Evolutionary conservation across 345 rosid species (phyloP).

Genomic region (Angophora floribunda): DNA sequence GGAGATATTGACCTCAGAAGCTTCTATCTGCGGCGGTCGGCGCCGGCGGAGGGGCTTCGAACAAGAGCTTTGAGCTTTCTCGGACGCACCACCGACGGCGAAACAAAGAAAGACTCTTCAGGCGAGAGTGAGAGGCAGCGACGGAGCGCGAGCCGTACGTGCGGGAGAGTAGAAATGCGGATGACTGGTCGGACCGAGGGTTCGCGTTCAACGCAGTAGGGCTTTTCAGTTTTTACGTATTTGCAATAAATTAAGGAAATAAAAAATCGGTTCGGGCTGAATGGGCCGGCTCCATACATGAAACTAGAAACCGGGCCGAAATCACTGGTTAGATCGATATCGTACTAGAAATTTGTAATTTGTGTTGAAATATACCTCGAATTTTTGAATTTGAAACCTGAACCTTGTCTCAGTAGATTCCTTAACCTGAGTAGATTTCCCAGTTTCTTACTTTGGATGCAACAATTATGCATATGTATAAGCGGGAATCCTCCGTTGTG

Average conservation of each 20-base stretch:
- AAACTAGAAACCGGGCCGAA: too few species aligned
- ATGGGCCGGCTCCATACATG: background rate
- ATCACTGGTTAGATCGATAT: too few species aligned
- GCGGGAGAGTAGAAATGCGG: background rate
- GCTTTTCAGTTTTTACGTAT: background rate
- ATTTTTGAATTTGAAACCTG: fast-evolving
- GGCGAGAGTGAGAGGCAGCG: background rate
- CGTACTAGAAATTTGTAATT: background rate
- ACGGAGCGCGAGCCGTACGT: background rate
- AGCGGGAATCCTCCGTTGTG: fast-evolving
- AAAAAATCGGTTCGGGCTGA: too few species aligned
- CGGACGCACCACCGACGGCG: too few species aligned
- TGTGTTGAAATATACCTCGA: background rate
- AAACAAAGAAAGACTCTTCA: too few species aligned
- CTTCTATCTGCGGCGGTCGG: background rate
- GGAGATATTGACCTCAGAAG: background rate
- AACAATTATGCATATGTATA: background rate
- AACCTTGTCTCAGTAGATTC: background rate
- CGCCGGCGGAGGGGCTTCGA: background rate
- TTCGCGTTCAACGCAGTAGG: background rate
- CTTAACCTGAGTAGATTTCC: background rate
- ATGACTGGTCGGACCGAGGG: background rate
- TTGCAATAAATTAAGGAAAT: too few species aligned
- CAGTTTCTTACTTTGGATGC: background rate
- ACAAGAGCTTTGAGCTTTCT: too few species aligned